phyloP scores from a whole-genome alignment of 176 grass and related monocot genomes.

The Alopecurus myosuroides region DNA sequence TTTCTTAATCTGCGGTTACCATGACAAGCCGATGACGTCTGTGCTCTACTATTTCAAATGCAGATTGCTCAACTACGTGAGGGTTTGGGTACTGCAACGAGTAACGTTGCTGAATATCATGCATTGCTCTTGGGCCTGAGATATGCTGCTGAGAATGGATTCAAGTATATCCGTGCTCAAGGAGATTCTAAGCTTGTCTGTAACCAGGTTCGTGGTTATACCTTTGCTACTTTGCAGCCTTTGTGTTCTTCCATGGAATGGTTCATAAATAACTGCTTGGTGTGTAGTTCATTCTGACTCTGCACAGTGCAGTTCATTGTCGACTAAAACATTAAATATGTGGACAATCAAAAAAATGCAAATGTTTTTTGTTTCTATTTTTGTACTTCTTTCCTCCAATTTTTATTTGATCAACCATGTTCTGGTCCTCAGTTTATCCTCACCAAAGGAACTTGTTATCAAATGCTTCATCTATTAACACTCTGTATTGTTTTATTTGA shows the following conservation, averaged over 20 bases:
- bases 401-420: not conserved
- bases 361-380: not conserved
- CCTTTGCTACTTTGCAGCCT: slow-evolving; percentile 8
- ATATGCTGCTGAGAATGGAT: not conserved
- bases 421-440: not conserved
- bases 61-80: not conserved
- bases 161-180: not conserved
- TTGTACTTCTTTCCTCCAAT: not conserved
- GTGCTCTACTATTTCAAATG: not conserved
- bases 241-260: not conserved
- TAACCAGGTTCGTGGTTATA: slow-evolving; percentile 46
- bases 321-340: not conserved
- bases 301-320: not conserved
- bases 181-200: slow-evolving; percentile 70
- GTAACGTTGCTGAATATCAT: slow-evolving; percentile 22
- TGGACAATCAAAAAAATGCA: not conserved
- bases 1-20: not conserved
- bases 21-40: not conserved
- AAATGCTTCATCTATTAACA: not conserved
- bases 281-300: not conserved
- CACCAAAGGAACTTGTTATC: not conserved
- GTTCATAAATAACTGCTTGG: not conserved
- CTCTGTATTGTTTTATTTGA: not conserved
- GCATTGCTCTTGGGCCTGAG: not conserved
- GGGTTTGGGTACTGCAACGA: slow-evolving; percentile 34